phyloP scores from a whole-genome alignment of 2,329 filamentous ascomycete species.

The Claviceps sorghi region DNA sequence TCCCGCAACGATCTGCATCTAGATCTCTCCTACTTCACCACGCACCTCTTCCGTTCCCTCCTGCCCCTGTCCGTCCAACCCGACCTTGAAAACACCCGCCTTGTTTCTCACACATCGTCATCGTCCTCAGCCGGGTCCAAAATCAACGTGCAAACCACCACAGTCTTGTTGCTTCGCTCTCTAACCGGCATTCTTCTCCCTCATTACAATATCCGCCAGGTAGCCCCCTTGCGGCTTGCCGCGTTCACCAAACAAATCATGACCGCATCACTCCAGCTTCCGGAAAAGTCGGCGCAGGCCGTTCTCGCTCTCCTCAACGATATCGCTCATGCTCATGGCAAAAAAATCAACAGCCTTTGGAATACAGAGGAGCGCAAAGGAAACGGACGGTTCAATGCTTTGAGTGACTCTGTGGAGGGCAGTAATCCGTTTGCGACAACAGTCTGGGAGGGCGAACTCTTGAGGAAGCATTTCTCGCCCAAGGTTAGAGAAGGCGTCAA shows the following conservation, averaged over 20 bases:
- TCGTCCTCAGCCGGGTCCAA: constrained; percentile 37
- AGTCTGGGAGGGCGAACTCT: constrained; percentile 83
- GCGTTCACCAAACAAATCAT: constrained; percentile 88
- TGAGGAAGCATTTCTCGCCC: constrained; percentile 75
- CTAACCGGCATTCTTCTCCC: constrained; percentile 72
- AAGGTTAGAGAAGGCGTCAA: constrained; percentile 64
- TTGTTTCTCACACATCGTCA: constrained; percentile 20
- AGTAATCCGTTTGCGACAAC: constrained; percentile 85
- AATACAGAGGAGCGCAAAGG: constrained; percentile 86
- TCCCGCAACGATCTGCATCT: constrained; percentile 69
- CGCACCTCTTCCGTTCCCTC: constrained; percentile 79
- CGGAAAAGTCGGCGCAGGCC: constrained; percentile 76
- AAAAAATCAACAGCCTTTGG: constrained; percentile 77
- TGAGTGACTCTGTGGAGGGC: constrained; percentile 60
- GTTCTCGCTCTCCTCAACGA: constrained; percentile 64
- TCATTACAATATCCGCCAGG: constrained; percentile 52
- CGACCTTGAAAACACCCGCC: constrained; percentile 63
- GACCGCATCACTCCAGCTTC: constrained; percentile 66
- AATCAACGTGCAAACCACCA: constrained; percentile 90
- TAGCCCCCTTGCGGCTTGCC: constrained; percentile 73
- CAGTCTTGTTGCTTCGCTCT: constrained; percentile 78
- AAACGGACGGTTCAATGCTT: constrained; percentile 70
- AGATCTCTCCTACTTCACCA: constrained; percentile 89
- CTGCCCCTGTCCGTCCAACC: constrained; percentile 65
- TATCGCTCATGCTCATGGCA: constrained; percentile 66